Base-by-base conservation (phyloP, 305 asterid species). In the Fraxinus paxiana region DNA sequence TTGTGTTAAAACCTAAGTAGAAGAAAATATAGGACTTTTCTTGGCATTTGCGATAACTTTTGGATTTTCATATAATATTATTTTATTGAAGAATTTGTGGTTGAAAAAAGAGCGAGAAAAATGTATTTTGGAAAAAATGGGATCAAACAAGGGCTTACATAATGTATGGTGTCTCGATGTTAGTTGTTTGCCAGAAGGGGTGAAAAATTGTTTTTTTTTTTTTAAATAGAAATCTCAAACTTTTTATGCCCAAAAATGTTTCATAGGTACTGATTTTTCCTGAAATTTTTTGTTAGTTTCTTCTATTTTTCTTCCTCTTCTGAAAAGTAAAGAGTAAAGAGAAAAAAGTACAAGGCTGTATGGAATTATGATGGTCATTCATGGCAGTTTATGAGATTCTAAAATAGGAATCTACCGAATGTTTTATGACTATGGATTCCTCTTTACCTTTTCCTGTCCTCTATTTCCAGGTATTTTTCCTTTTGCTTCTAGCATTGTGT, bases 381-480 rank as follows among this genome's bases (percentile, higher is more conserved):
- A 63, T 63, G 33, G 5, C 71, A 63, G 34, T 63, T 24, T 2
- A 3, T 63, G 72, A 63, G 72, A 63, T 8, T 63, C 34, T 22
- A 63, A 63, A 9, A 56, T 63, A 24, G 72, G 72, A 63, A 63
- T 20, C 37, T 13, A 12, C 20, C 74, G 13, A 67, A 67, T 67
- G 20, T 67, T 67, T 28, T 67, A 67, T 35, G n/a, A 61, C 22
- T 30, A 72, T 77, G 77, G 77, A 78, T 84, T 79, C 77, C 76
- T 63, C 77, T 38, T 82, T 81, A 56, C 80, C 77, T 41, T 75
- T 85, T 8, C 73, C 38, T 72, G 34, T 75, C 77, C 71, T 70
- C 87, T 28, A 46, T 74, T 80, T 87, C 74, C 91, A 94, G 98
- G 93, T 89, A 81, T 90, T 87, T 71, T 76, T 92, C 81, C 84